These are phyloP conservation scores for Peronospora farinosa DNA, from an alignment of 352 stramenopile species.

Conservation along the genomic window DNA sequence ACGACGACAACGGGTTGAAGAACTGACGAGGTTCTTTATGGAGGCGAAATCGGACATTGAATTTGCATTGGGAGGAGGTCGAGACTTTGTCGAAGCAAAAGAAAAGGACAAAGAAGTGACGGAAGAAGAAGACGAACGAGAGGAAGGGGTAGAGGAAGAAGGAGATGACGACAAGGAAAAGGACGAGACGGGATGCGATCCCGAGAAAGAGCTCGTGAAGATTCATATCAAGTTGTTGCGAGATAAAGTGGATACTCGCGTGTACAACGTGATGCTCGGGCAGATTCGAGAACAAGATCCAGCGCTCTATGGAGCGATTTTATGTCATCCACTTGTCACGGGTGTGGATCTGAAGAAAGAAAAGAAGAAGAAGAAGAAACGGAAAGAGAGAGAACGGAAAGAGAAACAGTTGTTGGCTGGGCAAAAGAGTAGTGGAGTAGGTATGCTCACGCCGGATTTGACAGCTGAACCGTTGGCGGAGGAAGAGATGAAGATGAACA, in stretches of 20 bases:
- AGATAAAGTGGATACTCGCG: slow-evolving; percentile 66
- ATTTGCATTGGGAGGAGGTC: slow-evolving; percentile 67
- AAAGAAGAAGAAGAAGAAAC: slow-evolving; percentile 82
- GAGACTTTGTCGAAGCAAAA: slow-evolving; percentile 61
- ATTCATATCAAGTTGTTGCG: slow-evolving; percentile 51
- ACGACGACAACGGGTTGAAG: slow-evolving; percentile 73
- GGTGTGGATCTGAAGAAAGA: slow-evolving; percentile 73
- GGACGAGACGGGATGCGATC: slow-evolving; percentile 36
- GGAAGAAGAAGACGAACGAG: slow-evolving; percentile 64
- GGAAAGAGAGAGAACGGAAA: slow-evolving; percentile 76
- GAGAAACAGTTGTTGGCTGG: slow-evolving; percentile 45
- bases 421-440: slow-evolving; percentile 23
- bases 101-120: slow-evolving; percentile 57
- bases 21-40: slow-evolving; percentile 87
- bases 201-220: slow-evolving; percentile 37
- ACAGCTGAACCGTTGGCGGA: slow-evolving; percentile 40
- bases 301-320: slow-evolving; percentile 74
- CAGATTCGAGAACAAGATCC: slow-evolving; percentile 76
- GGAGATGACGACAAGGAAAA: slow-evolving; percentile 56
- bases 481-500: slow-evolving; percentile 58
- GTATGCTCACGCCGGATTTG: slow-evolving; percentile 75
- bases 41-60: slow-evolving; percentile 87
- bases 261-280: slow-evolving; percentile 71
- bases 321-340: slow-evolving; percentile 79
- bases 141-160: slow-evolving; percentile 39